These are phyloP conservation scores for Beauveria scarabaeidicola DNA, from an alignment of 2,329 filamentous ascomycete genomes.

Conservation along the genomic window DNA sequence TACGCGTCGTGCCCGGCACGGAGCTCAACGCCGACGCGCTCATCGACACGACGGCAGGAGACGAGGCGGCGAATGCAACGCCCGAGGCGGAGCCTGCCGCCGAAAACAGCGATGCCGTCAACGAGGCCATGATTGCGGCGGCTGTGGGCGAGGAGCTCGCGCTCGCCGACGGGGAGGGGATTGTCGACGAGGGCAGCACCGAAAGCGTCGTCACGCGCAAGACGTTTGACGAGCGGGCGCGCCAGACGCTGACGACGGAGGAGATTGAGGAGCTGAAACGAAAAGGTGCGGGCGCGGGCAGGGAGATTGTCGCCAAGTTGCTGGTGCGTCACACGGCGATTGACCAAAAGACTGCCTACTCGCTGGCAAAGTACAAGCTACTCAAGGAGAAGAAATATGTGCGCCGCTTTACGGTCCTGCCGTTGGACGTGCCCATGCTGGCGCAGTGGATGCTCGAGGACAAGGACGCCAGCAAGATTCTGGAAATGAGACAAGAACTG, in stretches of 20 bases:
- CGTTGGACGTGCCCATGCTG: conserved; percentile 69
- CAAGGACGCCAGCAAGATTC: conserved; percentile 68
- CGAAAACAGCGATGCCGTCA: conserved; percentile 35
- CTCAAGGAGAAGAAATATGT: conserved; percentile 93
- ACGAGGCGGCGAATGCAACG: conserved; percentile 21
- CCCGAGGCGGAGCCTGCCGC: conserved; percentile 24
- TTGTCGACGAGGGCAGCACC: conserved; percentile 20
- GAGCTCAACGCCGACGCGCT: conserved; percentile 81
- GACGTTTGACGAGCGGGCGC: conserved; percentile 50
- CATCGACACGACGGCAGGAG: conserved; percentile 31
- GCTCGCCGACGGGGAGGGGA: conserved; percentile 28
- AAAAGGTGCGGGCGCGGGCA: conserved; percentile 68
- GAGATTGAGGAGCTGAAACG: conserved; percentile 69
- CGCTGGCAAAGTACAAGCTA: conserved; percentile 89
- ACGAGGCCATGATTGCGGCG: conserved; percentile 31
- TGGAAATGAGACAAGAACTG: conserved; percentile 81
- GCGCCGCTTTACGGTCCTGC: conserved; percentile 74
- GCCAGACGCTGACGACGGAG: conserved; percentile 69
- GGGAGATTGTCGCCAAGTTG: conserved; percentile 87
- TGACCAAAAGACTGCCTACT: conserved; percentile 90
- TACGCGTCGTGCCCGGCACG: conserved; percentile 70
- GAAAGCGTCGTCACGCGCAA: conserved; percentile 39
- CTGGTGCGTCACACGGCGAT: conserved; percentile 81
- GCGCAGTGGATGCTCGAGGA: conserved; percentile 71
- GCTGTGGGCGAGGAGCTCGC: conserved; percentile 34